These are phyloP conservation scores for Alternaria sp. DNA, from an alignment of 2,329 filamentous ascomycete species.

Conservation along the genomic window DNA sequence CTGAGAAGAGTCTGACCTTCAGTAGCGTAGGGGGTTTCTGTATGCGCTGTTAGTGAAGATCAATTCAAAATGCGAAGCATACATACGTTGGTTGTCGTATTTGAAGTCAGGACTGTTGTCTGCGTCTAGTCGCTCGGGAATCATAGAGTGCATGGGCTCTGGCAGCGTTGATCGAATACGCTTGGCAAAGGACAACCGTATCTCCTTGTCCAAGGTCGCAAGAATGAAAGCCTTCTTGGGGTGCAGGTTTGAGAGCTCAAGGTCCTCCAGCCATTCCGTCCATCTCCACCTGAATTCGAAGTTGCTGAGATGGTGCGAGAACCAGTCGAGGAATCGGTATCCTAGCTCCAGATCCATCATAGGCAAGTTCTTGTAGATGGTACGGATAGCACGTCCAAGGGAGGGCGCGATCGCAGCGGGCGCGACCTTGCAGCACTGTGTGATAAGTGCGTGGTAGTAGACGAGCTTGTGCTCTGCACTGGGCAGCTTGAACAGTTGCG, in stretches of 20 bases:
- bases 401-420: constrained; percentile 96
- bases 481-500: constrained; percentile 89
- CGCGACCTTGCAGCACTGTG: constrained; percentile 93
- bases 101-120: constrained; percentile 97
- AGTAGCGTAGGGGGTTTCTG: constrained; percentile 80
- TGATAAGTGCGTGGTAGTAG: constrained; percentile 95
- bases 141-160: constrained; percentile 80
- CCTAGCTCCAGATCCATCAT: constrained; percentile 86
- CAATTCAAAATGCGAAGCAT: background rate
- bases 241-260: constrained; percentile 77
- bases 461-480: constrained; percentile 90
- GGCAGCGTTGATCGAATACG: constrained; percentile 94
- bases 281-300: constrained; percentile 99
- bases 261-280: constrained; percentile 92
- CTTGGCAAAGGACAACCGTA: constrained; percentile 93
- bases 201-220: constrained; percentile 93
- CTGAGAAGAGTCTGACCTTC: constrained; percentile 85
- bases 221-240: constrained; percentile 94
- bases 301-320: constrained; percentile 96
- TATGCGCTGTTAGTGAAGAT: constrained; percentile 8
- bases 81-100: constrained; percentile 76
- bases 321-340: constrained; percentile 95
- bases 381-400: constrained; percentile 90
- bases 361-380: constrained; percentile 83
- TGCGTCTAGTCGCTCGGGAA: constrained; percentile 88